A percentile compares a stretch with the other conserved stretches of the same genome.
These are phyloP conservation scores for Escallonia herrerae DNA, from an alignment of 129 eudicot species.

Conservation along the genomic window DNA sequence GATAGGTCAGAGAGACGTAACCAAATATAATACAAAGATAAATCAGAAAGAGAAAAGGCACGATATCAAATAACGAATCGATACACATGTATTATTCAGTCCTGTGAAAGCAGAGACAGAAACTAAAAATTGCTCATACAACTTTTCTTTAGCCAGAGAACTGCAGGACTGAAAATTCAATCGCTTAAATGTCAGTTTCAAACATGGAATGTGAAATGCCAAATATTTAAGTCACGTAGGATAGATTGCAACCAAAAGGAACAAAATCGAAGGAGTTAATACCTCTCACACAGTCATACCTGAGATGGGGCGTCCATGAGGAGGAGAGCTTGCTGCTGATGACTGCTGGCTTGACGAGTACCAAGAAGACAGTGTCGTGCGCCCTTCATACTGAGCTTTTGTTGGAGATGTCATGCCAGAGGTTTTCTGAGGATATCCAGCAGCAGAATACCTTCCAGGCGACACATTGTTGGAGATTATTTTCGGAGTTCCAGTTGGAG, in stretches of 20 bases:
- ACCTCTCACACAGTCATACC: slow-evolving; percentile 22
- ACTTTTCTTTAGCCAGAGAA: no score
- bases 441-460: slow-evolving; percentile 74
- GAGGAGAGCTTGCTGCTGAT: slow-evolving; percentile 96
- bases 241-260: no score
- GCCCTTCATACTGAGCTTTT: slow-evolving; percentile 50
- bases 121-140: no score
- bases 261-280: no score
- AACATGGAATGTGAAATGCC: no score
- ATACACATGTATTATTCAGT: no score
- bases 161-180: no score
- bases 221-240: no score
- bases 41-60: background rate
- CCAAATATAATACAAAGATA: background rate
- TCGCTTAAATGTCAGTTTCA: no score
- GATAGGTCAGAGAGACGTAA: background rate
- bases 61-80: no score
- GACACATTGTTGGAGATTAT: slow-evolving; percentile 61
- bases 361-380: slow-evolving; percentile 71
- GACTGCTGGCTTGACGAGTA: slow-evolving; percentile 96
- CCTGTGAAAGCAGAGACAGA: no score
- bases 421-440: slow-evolving; percentile 39
- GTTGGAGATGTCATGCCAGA: slow-evolving; percentile 75
- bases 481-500: slow-evolving; percentile 84
- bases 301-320: slow-evolving; percentile 72